Evolutionary conservation across 257 asterid species (phyloP), one percentile per base, ranked within the genome.

Genomic region (Knoxia roxburghii): DNA sequence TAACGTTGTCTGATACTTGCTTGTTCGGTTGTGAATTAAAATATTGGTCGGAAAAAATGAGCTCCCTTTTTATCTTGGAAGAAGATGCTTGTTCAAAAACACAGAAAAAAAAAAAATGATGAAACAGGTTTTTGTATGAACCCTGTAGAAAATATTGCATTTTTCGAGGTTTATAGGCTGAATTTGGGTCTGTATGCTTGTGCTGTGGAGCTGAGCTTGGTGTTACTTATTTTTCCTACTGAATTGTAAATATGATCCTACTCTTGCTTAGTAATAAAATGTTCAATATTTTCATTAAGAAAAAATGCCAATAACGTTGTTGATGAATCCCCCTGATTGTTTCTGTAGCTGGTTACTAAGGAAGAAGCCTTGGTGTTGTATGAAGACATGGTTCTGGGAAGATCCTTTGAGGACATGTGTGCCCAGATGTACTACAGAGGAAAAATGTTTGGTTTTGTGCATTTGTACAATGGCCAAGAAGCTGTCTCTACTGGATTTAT

Each of bases 341-440:
- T 60, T 14, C 41, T 77, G 82, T 83, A 90, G 93, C 72, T 87
- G 76, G 79, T 94, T 70, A 85, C 96, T 2, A 94, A 85, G 70
- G 95, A 91, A 81, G 97, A 94, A 84, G 96, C 93, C 23, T 70
- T 94, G 72, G 91, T 26, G 30, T 62, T 94, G 79, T 94, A 85
- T 10, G 96, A 94, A 83, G 99, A 94, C 81, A 88, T 94, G 97
- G 61, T 80, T 40, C 69, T 94, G 65, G 97, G 99, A 64, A 82
- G 99, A 78, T 43, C 86, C 35, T 94, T 94, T 12, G 99, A 94
- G 86, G 97, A 94, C 68, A 94, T 90, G 96, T 90, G 97, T 75
- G 99, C 99, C 60, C 97, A 94, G 81, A 94, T 90, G 99, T 94
- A 94, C 77, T 94, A 90, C 83, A 78, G 97, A 64, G 99, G 97